Evolutionary conservation across 2,329 filamentous ascomycete genomes (phyloP), one percentile per base, ranked within the genome.

Genomic region (Rosellinia necatrix): DNA sequence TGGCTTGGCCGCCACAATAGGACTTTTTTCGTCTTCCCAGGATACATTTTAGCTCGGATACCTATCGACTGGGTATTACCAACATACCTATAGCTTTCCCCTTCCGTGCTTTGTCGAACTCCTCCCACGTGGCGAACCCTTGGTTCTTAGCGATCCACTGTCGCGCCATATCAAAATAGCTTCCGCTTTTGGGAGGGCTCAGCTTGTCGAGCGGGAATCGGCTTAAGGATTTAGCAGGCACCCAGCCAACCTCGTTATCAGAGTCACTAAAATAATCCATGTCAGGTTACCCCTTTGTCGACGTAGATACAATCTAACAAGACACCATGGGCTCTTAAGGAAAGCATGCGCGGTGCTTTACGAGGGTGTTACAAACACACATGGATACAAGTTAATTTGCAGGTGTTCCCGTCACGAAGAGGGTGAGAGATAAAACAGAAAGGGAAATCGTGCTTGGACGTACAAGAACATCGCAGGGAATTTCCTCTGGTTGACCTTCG

Each of bases 391-490:
- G n/a, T n/a, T n/a, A n/a, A n/a, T n/a, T n/a, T n/a, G n/a, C n/a
- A n/a, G n/a, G n/a, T n/a, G n/a, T n/a, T n/a, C n/a, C n/a, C n/a
- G n/a, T n/a, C n/a, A n/a, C n/a, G n/a, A n/a, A n/a, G n/a, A n/a
- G n/a, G 6, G 21, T 2, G 5, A 4, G 12, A 41, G 13, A 17
- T 44, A 12, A 27, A 40, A 21, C 15, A 13, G 6, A 30, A 25
- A 9, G 17, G 13, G 10, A 8, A 30, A 29, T 24, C 3, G 15
- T 6, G 24, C n/a, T 34, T 10, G 34, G 30, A 59, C 59, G 2
- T 49, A 61, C 59, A 74, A 74, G 54, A 72, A 75, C 66, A 74
- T 68, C 13, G 75, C 72, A 0, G 75, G 74, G 15, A 76, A 76
- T 37, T 71, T 71, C 6, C 75, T 70, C 54, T 66, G 64, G 22